These are phyloP conservation scores for Mortierella sp. DNA, from an alignment of 371 early-diverging fungal genomes.

Conservation along the genomic window DNA sequence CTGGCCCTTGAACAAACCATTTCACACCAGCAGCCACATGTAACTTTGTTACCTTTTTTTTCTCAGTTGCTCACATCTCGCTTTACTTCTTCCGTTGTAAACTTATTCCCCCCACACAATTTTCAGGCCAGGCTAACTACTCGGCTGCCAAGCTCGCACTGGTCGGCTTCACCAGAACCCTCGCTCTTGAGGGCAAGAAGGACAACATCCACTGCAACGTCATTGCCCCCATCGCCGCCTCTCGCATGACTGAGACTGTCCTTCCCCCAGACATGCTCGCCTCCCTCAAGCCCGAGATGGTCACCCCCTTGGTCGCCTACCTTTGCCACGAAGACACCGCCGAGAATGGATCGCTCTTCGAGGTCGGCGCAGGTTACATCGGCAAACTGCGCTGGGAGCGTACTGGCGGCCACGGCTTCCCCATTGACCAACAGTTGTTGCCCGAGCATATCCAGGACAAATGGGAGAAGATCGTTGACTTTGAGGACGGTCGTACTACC, in stretches of 20 bases:
- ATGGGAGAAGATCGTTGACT: conserved; percentile 88
- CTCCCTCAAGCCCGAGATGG: conserved; percentile 95
- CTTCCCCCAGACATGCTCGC: conserved; percentile 95
- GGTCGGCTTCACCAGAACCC: conserved; percentile 89
- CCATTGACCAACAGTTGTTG: conserved; percentile 89
- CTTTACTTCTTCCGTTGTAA: neutral
- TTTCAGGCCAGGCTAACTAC: conserved; percentile 91
- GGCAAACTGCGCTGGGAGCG: conserved; percentile 96
- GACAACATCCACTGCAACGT: conserved; percentile 94
- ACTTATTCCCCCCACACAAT: conserved; percentile 5
- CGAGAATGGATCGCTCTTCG: conserved; percentile 93
- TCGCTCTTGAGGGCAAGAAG: conserved; percentile 96
- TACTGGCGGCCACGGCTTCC: conserved; percentile 92
- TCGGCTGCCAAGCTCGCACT: conserved; percentile 94
- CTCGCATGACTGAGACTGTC: conserved; percentile 98
- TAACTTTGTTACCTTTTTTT: neutral
- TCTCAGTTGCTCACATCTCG: neutral
- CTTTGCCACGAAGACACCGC: conserved; percentile 90
- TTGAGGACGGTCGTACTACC: conserved; percentile 94
- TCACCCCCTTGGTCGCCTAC: conserved; percentile 96
- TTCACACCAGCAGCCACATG: neutral
- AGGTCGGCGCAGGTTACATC: conserved; percentile 96
- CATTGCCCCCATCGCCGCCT: conserved; percentile 98
- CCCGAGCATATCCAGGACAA: conserved; percentile 85
- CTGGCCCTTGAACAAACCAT: neutral